Base-by-base conservation (phyloP, 495 filamentous ascomycete genomes). In the Tetracladium setigerum region DNA sequence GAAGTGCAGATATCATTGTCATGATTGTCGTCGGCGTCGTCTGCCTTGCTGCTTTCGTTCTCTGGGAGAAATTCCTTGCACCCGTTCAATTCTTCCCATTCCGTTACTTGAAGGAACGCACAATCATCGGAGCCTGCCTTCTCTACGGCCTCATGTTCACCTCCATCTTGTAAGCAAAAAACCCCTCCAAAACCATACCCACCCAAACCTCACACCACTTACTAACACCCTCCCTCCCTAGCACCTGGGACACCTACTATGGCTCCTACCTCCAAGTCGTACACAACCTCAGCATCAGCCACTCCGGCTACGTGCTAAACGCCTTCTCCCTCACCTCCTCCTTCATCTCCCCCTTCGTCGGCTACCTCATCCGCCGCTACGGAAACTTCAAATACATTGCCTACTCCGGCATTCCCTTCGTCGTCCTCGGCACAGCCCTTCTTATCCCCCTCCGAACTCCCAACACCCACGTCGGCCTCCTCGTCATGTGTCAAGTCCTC, bases 401-500 rank as follows among this genome's bases (percentile, higher is more conserved):
- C 56, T 78, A 62, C 63, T 75, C 81, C 55, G 81, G 64, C 6
- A 59, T 84, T 0, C 81, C 82, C 0, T 59, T 87, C n/a, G 69
- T 73, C 52, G 68, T 83, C 30, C 71, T 87, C 1, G 84, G 81
- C 16, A 71, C 81, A 7, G 83, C 79, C 2, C 69, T 89, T n/a
- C 79, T 89, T 74, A 85, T 89, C 52, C 67, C 84, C 46, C 87
- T 84, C 65, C 79, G 84, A 34, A 65, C 76, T 46, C 64, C 70
- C 2, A 65, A 72, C 31, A 62, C 64, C 14, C 56, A 70, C 39
- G 68, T 87, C 40, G 83, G 81, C 19, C 86, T 81, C 60, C 64
- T 89, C 15, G 67, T 87, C 64, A 85, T 87, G 79, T 83, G 77
- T 55, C 83, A 89, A 62, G 84, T 89, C 61, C 81, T 88, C 64